Base-by-base conservation (phyloP, 495 filamentous ascomycete genomes). In the Neurospora intermedia region DNA sequence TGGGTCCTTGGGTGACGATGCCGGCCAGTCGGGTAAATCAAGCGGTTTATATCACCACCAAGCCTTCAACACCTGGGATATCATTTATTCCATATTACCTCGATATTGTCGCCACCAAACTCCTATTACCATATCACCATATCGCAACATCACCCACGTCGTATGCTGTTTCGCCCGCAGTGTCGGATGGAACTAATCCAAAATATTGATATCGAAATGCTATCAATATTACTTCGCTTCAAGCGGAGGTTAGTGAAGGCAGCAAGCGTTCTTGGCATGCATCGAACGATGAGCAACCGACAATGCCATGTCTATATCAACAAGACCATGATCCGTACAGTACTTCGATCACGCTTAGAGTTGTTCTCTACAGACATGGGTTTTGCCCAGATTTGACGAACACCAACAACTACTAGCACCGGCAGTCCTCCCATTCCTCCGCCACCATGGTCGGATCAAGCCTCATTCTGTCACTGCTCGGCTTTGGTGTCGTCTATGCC, bases 61-160 rank as follows among this genome's bases (percentile, higher is more conserved):
- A 71, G 76, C 71, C 77, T 70, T 72, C 69, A 23, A 39, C 77
- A 71, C 75, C 74, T 75, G 75, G 71, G 48, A 66, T 69, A 78
- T 81, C 80, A 81, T 81, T 76, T 81, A 81, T 78, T 76, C 72
- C 75, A 81, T 81, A 81, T 81, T 81, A 74, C 77, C 42, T 72
- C 71, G 71, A 80, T 70, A 81, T 80, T 81, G 75, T 76, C 76
- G 77, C 78, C 78, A 78, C 80, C 74, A 73, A 73, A 76, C 69
- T 59, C 48, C 69, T 40, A 72, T 75, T 45, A 38, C 70, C 42
- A 70, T 71, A 69, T 76, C 71, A 59, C 71, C 76, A 74, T 69
- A 71, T 72, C 72, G 69, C 69, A 66, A 66, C 15, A 66, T 66
- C 27, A 38, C 54, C 54, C 72, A 73, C 43, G 72, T 48, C 74